A percentile compares a stretch with the other conserved stretches of the same genome.
Conservation (phyloP, 345 rosid genomes). For the Syzygium grande region DNA sequence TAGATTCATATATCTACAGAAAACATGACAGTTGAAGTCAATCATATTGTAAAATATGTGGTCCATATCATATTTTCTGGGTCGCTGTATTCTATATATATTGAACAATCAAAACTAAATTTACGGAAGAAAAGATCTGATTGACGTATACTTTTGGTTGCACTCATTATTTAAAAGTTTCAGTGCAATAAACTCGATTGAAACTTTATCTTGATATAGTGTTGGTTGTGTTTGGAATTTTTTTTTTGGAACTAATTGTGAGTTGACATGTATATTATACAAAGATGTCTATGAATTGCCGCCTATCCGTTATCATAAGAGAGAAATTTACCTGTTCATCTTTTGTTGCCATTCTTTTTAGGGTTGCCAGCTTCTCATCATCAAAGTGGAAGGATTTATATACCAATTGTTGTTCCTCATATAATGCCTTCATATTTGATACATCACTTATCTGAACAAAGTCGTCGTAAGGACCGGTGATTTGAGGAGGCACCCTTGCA, state of each 20-base stretch:
- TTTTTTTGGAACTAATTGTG: not conserved
- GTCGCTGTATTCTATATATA: not conserved
- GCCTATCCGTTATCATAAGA: not conserved
- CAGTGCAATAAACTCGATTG: not conserved
- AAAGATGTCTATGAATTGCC: not conserved
- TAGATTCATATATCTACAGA: not conserved
- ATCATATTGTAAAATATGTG: not conserved
- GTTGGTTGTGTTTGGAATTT: not conserved
- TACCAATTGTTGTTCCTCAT: not conserved
- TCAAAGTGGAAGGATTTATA: not conserved
- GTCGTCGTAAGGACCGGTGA: not conserved
- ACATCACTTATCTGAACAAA: not conserved
- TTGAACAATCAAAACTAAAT: not conserved
- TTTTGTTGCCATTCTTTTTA: not conserved
- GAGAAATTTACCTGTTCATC: not conserved
- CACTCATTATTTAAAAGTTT: not conserved
- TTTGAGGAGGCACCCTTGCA: not conserved
- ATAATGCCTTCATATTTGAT: not conserved
- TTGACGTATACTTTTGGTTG: not conserved
- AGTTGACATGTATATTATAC: not conserved
- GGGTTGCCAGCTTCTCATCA: not conserved
- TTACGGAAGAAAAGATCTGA: not conserved
- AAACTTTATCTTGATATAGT: not conserved
- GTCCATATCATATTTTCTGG: not conserved
- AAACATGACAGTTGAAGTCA: not conserved